These are phyloP conservation scores for Linaria vulgaris DNA, from an alignment of 257 asterid genomes.

Conservation along the genomic window DNA sequence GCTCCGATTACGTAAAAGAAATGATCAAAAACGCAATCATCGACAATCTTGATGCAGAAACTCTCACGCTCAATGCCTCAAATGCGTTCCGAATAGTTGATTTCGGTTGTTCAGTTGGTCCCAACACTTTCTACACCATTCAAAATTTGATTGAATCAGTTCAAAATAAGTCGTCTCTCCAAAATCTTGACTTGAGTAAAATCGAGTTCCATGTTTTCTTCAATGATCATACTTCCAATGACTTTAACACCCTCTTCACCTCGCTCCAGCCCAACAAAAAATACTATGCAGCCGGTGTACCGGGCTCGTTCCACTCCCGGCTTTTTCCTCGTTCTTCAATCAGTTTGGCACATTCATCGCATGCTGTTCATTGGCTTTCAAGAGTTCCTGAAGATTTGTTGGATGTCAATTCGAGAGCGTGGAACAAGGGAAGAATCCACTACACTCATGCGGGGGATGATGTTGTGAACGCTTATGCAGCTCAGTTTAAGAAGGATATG, in stretches of 20 bases:
- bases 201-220: slow-evolving; percentile 35
- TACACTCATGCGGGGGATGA: slow-evolving; percentile 17
- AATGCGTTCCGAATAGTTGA: slow-evolving; percentile 21
- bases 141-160: slow-evolving; percentile 27
- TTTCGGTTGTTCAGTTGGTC: slow-evolving; percentile 39
- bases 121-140: slow-evolving; percentile 31
- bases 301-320: slow-evolving; percentile 37
- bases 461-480: slow-evolving; percentile 24
- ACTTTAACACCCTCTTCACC: slow-evolving; percentile 43
- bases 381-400: slow-evolving; percentile 21
- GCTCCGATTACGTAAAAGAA: neutral
- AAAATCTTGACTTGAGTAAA: neutral
- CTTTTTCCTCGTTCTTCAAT: slow-evolving; percentile 29
- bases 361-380: slow-evolving; percentile 42
- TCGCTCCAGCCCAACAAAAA: slow-evolving; percentile 23
- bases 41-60: neutral
- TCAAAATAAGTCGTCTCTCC: neutral
- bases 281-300: slow-evolving; percentile 34
- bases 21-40: slow-evolving; percentile 23
- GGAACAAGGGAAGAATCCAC: slow-evolving; percentile 33
- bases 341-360: slow-evolving; percentile 31
- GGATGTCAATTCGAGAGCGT: slow-evolving; percentile 21
- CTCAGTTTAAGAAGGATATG: slow-evolving; percentile 36
- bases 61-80: neutral
- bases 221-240: slow-evolving; percentile 36